Conservation (phyloP, 192 early-diverging fungal genomes). For the Gaertneriomyces sp. region DNA sequence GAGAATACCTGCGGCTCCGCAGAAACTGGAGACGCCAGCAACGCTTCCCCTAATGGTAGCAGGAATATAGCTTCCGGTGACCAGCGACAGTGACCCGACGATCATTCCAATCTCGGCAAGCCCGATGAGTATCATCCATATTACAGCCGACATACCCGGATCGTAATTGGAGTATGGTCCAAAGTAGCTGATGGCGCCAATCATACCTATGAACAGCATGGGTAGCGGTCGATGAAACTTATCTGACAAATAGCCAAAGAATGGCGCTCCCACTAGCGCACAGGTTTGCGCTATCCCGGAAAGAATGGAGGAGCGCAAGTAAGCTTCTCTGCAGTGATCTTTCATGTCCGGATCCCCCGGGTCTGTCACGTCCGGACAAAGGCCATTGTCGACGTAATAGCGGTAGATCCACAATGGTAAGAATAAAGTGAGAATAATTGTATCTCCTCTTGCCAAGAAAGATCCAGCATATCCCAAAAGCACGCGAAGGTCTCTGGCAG, state of each 20-base stretch:
- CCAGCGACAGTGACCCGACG: constrained; percentile 58
- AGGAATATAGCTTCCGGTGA: constrained; percentile 48
- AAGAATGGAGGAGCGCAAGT: constrained; percentile 37
- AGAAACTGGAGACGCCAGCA: constrained; percentile 59
- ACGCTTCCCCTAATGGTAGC: constrained; percentile 54
- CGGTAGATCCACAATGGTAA: constrained; percentile 55
- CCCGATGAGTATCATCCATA: constrained; percentile 42
- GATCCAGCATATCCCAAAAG: constrained; percentile 57
- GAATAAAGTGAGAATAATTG: constrained; percentile 65
- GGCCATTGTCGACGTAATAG: constrained; percentile 56
- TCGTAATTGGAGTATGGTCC: constrained; percentile 28
- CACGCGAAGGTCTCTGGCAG: constrained; percentile 55
- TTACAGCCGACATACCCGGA: constrained; percentile 34
- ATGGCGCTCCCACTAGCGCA: constrained; percentile 59
- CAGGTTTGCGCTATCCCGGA: constrained; percentile 62
- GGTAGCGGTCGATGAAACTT: constrained; percentile 37
- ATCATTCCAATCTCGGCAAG: constrained; percentile 68
- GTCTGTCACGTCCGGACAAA: constrained; percentile 33
- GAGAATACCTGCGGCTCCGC: constrained; percentile 65
- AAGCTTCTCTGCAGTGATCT: constrained; percentile 41
- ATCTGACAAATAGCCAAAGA: constrained; percentile 50
- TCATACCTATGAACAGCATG: constrained; percentile 39
- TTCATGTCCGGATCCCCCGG: constrained; percentile 35
- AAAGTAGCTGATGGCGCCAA: constrained; percentile 51
- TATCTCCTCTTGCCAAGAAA: constrained; percentile 71